Evolutionary conservation across 768 basidiomycete genomes (phyloP).

Genomic region (Psilocybe subaeruginosa): DNA sequence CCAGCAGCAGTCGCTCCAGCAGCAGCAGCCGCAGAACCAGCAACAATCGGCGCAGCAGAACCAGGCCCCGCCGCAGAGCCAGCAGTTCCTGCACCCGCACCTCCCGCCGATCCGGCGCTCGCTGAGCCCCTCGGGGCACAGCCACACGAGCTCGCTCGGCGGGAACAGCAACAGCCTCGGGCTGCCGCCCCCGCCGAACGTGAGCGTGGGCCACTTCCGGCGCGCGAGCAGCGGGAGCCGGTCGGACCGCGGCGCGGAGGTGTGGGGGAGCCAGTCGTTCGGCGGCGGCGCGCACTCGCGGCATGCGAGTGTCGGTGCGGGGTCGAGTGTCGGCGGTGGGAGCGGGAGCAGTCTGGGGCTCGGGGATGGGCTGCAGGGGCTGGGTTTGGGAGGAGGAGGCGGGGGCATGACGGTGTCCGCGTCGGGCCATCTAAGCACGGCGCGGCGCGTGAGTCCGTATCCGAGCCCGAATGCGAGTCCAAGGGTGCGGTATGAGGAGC

Average conservation of each 20-base stretch:
- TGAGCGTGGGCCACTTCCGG: constrained; percentile 36
- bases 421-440: constrained; percentile 7
- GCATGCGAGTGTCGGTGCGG: constrained; percentile 29
- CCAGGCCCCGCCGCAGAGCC: neutral
- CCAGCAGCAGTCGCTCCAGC: neutral
- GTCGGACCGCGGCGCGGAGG: constrained; percentile 40
- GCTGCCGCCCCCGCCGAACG: constrained; percentile 11
- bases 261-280: constrained; percentile 24
- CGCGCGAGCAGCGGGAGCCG: constrained; percentile 46
- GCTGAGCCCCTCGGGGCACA: neutral
- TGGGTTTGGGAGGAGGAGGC: neutral
- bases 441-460: constrained; percentile 57
- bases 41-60: constrained; percentile 4
- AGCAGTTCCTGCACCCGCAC: constrained; percentile 10
- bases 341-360: neutral
- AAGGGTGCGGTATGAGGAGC: constrained; percentile 51
- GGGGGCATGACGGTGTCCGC: neutral
- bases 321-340: constrained; percentile 14
- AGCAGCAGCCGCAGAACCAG: constrained; percentile 7
- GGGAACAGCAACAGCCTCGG: neutral
- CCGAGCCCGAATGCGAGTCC: constrained; percentile 73
- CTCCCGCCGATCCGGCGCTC: constrained; percentile 12
- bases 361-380: constrained; percentile 6
- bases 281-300: neutral
- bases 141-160: constrained; percentile 4